Base-by-base conservation (phyloP, 495 filamentous ascomycete genomes). In the Penicillium macrosclerotiorum region DNA sequence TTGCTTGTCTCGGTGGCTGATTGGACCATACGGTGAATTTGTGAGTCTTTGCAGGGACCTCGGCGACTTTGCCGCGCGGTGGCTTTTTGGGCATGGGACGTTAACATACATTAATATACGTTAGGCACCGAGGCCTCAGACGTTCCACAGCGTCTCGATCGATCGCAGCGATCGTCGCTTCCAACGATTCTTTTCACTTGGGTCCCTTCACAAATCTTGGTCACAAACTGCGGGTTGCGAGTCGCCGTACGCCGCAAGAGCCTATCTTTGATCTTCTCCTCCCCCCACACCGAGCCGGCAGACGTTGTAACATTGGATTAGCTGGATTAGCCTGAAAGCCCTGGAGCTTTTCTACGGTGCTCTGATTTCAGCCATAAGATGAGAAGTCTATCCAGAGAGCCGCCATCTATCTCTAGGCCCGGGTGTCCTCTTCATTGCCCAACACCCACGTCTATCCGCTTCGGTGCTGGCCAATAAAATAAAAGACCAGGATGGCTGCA, bases 361-460 rank as follows among this genome's bases (percentile, higher is more conserved):
- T 29, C n/a, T n/a, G 12, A 30, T 47, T 36, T 40, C 27, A 34
- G 58, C 52, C 60, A 54, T 56, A 74, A 57, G 63, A 74, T 74
- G 71, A 62, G 41, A 63, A 40, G 50, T 51, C 55, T 48, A 68
- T 34, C 43, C 35, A 47, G 41, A 40, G 48, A 44, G 43, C 54
- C 55, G 37, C 54, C 51, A 44, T 64, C 47, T 43, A 59, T 61
- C 59, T 67, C 49, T 62, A 62, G 51, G 46, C 51, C 46, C 54
- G 55, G 59, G 54, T 62, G 60, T 40, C 40, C 46, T 53, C 45
- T 47, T 41, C 19, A 30, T 24, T 37, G 43, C 33, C 31, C 23
- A 37, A 49, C 48, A 25, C 38, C 25, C 45, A 26, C 34, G 32
- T 43, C 13, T 24, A 36, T 47, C 12, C 12, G 39, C 22, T 16